A percentile compares a stretch with the other conserved stretches of the same genome.
phyloP scores from a whole-genome alignment of 2,329 filamentous ascomycete species.

The Leptographium radiaticola region DNA sequence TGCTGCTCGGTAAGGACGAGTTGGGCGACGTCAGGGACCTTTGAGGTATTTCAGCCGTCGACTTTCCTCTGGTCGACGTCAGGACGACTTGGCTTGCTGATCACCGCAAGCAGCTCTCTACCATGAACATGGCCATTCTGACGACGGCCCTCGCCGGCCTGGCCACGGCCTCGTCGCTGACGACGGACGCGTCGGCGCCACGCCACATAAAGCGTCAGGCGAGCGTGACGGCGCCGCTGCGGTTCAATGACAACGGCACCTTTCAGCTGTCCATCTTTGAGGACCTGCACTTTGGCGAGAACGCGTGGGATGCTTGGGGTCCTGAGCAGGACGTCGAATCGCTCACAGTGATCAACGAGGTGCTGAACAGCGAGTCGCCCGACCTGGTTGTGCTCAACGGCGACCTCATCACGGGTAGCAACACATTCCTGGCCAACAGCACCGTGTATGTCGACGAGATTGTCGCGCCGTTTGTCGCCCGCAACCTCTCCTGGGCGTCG shows the following conservation, averaged over 20 bases:
- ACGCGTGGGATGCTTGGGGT: constrained; percentile 29
- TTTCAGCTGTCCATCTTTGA: constrained; percentile 49
- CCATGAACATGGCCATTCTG: too few relatives aligned
- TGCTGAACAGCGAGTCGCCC: constrained; percentile 20
- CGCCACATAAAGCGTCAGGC: neutral
- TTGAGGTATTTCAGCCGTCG: too few relatives aligned
- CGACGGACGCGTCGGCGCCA: too few relatives aligned
- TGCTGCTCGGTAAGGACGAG: too few relatives aligned
- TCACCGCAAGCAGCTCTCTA: too few relatives aligned
- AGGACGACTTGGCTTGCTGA: too few relatives aligned
- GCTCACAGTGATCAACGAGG: constrained; percentile 19
- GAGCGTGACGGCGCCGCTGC: constrained; percentile 13
- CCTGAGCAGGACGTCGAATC: constrained; percentile 24
- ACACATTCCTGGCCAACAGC: constrained; percentile 31
- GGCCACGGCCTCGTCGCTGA: neutral
- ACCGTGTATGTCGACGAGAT: constrained; percentile 35
- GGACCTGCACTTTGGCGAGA: constrained; percentile 61
- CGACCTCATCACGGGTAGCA: constrained; percentile 49
- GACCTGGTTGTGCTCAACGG: constrained; percentile 49
- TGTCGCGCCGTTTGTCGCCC: constrained; percentile 31
- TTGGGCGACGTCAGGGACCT: too few relatives aligned
- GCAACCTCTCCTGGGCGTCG: constrained; percentile 37
- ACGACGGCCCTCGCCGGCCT: neutral
- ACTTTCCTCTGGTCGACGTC: too few relatives aligned
- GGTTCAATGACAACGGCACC: constrained; percentile 28